Evolutionary conservation across 345 rosid species (phyloP).

Genomic region (Lagerstroemia speciosa): DNA sequence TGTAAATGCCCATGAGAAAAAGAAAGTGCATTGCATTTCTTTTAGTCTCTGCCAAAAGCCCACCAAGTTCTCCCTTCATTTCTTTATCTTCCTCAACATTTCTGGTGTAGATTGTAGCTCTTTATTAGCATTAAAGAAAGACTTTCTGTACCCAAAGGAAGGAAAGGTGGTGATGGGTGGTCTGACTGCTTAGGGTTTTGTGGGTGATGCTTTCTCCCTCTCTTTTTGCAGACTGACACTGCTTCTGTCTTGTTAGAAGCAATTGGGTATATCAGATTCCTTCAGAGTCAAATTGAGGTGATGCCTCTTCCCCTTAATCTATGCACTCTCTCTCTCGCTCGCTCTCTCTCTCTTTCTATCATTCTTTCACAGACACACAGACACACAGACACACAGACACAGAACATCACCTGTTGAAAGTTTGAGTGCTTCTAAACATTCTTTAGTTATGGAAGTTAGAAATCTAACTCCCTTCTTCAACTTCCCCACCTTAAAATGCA

Average conservation of each 20-base stretch:
- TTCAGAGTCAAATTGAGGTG: slow-evolving; percentile 98
- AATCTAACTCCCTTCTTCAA: slow-evolving; percentile 2
- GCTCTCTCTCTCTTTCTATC: no score
- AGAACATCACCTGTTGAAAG: background rate
- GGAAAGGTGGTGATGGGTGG: slow-evolving; percentile 22
- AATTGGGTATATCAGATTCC: slow-evolving; percentile 99
- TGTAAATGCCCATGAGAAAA: slow-evolving; percentile 9
- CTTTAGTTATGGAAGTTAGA: slow-evolving; percentile 11
- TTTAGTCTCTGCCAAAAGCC: slow-evolving; percentile 8
- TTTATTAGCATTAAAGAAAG: slow-evolving; percentile 14
- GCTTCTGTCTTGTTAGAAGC: slow-evolving; percentile 98
- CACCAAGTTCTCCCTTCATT: background rate
- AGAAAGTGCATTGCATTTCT: slow-evolving; percentile 1
- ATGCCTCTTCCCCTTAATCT: slow-evolving; percentile 22
- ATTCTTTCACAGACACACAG: slow-evolving; percentile 14
- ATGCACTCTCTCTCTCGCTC: no score
- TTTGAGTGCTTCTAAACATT: background rate
- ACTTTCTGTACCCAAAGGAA: background rate
- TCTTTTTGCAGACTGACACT: slow-evolving; percentile 98
- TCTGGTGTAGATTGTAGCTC: background rate
- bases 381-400: background rate
- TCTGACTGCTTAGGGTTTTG: slow-evolving; percentile 25
- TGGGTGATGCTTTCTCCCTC: slow-evolving; percentile 16
- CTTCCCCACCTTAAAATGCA: slow-evolving; percentile 14
- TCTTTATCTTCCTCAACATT: slow-evolving; percentile 1